A percentile compares a stretch with the other conserved stretches of the same genome.
phyloP scores from a whole-genome alignment of 23 red algal species.

The Gracilaria caudata region DNA sequence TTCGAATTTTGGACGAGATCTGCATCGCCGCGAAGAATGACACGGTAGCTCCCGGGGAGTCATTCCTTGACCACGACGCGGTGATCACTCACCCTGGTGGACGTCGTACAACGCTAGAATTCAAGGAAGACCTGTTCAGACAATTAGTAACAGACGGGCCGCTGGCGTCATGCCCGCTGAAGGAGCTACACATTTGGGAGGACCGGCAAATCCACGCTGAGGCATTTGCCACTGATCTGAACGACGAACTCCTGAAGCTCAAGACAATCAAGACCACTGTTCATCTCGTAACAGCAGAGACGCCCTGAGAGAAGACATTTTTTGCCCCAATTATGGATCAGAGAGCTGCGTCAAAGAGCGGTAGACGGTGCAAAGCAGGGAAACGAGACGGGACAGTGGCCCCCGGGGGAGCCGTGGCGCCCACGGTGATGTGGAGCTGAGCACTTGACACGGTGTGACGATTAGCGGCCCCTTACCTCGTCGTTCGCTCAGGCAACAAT shows the following conservation, averaged over 20 bases:
- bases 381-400: no score
- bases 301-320: no score
- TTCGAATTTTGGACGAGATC: slow-evolving; percentile 68
- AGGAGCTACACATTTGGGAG: slow-evolving; percentile 71
- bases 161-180: slow-evolving; percentile 14
- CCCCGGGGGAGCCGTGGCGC: no score
- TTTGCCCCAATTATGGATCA: no score
- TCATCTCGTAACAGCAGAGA: slow-evolving; percentile 46
- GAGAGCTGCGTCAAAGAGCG: no score
- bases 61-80: slow-evolving; percentile 42
- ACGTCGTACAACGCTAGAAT: slow-evolving; percentile 37
- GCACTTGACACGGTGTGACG: background rate
- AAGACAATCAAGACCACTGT: slow-evolving; percentile 47
- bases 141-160: slow-evolving; percentile 38
- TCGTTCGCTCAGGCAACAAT: background rate
- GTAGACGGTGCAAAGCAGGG: no score
- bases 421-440: no score
- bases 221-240: slow-evolving; percentile 40
- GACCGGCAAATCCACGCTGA: slow-evolving; percentile 51
- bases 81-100: slow-evolving; percentile 67
- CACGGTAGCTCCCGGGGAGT: slow-evolving; percentile 29
- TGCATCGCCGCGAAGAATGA: slow-evolving; percentile 46
- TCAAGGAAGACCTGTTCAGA: slow-evolving; percentile 48
- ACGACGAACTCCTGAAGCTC: slow-evolving; percentile 22
- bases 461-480: background rate